Evolutionary conservation across 768 basidiomycete species (phyloP).

Genomic region (Tephrocybe sp.): DNA sequence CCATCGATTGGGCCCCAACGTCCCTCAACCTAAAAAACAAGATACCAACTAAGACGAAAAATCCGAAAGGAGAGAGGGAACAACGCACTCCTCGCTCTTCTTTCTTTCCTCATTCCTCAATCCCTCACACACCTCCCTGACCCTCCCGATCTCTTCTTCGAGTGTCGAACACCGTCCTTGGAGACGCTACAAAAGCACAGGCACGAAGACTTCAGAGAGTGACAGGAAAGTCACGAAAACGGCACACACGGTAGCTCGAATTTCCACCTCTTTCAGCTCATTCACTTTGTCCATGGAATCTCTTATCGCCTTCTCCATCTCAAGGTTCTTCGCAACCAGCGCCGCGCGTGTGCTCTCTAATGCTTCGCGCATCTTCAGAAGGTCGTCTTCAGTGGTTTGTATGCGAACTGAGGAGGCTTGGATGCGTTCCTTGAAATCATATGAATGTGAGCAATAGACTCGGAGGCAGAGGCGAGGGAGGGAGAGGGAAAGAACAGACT

Average conservation of each 20-base stretch:
- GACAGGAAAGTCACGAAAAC: no score
- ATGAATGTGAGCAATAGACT: no score
- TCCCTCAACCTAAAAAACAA: background rate
- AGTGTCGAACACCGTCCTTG: no score
- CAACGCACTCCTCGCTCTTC: background rate
- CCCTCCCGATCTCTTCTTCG: no score
- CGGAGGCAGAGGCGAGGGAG: background rate
- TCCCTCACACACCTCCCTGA: no score
- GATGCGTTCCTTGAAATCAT: no score
- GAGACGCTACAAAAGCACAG: no score
- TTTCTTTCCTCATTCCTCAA: background rate
- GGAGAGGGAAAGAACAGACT: conserved; percentile 15
- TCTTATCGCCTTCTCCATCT: background rate
- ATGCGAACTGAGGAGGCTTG: conserved; percentile 18
- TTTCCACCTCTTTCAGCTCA: no score
- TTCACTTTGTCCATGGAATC: background rate
- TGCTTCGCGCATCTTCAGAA: background rate
- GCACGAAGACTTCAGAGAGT: no score
- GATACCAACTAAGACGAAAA: background rate
- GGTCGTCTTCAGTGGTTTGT: conserved; percentile 11
- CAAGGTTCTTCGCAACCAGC: background rate
- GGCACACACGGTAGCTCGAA: no score
- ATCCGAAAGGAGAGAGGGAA: background rate
- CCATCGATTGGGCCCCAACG: no score
- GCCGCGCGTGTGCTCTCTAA: background rate